Evolutionary conservation across 495 filamentous ascomycete species (phyloP).

Genomic region (Neohortaea acidophila): DNA sequence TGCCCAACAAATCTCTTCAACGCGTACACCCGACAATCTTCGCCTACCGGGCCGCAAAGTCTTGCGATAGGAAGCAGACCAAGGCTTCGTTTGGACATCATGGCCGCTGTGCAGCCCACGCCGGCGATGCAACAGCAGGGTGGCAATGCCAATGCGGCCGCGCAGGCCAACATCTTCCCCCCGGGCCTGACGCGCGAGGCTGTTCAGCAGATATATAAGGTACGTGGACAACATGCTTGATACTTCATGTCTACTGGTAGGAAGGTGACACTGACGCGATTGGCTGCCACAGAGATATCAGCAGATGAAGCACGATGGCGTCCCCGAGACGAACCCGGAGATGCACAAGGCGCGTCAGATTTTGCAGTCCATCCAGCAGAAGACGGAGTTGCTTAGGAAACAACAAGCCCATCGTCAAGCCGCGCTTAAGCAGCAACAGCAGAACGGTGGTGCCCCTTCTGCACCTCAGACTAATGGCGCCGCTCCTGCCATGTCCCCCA

Average conservation of each 20-base stretch:
- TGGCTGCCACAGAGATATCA: slow-evolving; percentile 50
- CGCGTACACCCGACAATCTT: too few relatives aligned
- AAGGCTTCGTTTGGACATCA: background rate
- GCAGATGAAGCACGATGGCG: slow-evolving; percentile 62
- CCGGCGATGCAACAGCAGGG: slow-evolving; percentile 8
- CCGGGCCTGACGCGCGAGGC: slow-evolving; percentile 16
- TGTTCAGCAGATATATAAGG: slow-evolving; percentile 13
- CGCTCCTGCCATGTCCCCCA: background rate
- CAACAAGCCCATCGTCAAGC: slow-evolving; percentile 37
- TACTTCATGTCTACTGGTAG: background rate
- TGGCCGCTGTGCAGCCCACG: slow-evolving; percentile 16
- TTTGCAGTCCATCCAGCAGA: slow-evolving; percentile 49
- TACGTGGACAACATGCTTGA: background rate
- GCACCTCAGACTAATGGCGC: slow-evolving; percentile 7
- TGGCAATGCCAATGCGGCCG: background rate
- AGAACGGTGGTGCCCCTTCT: slow-evolving; percentile 6
- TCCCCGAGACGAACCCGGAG: slow-evolving; percentile 63
- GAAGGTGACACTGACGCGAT: background rate
- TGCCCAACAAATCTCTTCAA: too few relatives aligned
- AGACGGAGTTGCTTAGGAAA: slow-evolving; percentile 38
- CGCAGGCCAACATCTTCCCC: slow-evolving; percentile 8
- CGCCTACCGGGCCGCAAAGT: background rate
- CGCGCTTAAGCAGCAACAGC: slow-evolving; percentile 34
- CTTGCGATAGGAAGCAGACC: background rate
- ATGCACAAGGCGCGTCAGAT: slow-evolving; percentile 57